Percentiles rank a stretch among this genome's conserved stretches.
Conservation (phyloP, 768 basidiomycete genomes). For the Lanmaoa rubissima region DNA sequence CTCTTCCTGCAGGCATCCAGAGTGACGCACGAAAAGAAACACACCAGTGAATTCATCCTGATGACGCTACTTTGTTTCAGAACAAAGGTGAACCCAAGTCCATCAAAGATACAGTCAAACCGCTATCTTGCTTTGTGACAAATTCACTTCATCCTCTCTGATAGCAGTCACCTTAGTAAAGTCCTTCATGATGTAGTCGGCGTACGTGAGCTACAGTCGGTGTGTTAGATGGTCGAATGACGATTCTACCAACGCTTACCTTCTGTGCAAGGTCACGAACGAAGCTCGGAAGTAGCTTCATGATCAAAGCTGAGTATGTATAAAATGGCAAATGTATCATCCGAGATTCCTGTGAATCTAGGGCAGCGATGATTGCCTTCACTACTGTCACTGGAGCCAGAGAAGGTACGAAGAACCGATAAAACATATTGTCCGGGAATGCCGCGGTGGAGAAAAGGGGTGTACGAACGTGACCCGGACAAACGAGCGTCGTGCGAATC, state of each 20-base stretch:
- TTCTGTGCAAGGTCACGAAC: slow-evolving; percentile 72
- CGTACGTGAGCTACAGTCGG: slow-evolving; percentile 53
- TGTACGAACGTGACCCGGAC: slow-evolving; percentile 78
- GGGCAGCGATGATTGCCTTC: slow-evolving; percentile 75
- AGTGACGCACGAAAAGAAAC: not conserved
- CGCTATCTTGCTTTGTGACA: slow-evolving; percentile 8
- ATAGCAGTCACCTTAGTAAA: slow-evolving; percentile 66
- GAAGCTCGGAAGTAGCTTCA: slow-evolving; percentile 67
- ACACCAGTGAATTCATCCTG: not conserved
- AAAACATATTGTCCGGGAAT: slow-evolving; percentile 48
- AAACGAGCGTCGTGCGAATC: slow-evolving; percentile 86
- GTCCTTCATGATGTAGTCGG: slow-evolving; percentile 68
- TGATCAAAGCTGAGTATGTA: slow-evolving; percentile 53
- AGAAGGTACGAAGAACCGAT: slow-evolving; percentile 75
- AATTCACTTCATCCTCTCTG: slow-evolving; percentile 50
- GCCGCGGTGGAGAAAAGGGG: slow-evolving; percentile 66
- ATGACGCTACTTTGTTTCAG: not conserved
- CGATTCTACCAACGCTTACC: slow-evolving; percentile 40
- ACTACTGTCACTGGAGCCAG: slow-evolving; percentile 72
- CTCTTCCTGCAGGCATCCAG: not conserved
- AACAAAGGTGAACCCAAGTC: not conserved
- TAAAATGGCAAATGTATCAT: slow-evolving; percentile 74
- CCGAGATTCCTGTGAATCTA: slow-evolving; percentile 78
- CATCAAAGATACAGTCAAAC: slow-evolving; percentile 2
- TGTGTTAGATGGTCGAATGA: slow-evolving; percentile 8